Base-by-base conservation (phyloP, 495 filamentous ascomycete species). In the Hamigera avellanea region DNA sequence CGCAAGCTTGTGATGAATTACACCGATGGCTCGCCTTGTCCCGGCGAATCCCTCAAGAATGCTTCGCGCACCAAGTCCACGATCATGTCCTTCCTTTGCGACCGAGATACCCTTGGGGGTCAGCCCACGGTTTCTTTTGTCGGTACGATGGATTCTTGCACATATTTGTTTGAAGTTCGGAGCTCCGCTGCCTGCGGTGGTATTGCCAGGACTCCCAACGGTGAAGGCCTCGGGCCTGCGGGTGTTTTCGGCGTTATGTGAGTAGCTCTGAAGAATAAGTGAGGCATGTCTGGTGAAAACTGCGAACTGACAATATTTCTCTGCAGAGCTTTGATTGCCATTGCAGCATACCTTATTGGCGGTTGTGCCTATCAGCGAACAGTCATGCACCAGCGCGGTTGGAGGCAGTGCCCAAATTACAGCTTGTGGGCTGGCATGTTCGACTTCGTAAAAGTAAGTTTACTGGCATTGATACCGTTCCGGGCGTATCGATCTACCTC, bases 91-190 rank as follows among this genome's bases (percentile, higher is more conserved):
- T 84, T 96, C 59, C 81, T 88, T 50, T 96, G 93, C 62, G 89
- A 95, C 47, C 75, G 75, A 33, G 86, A 94, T 40, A 52, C 66
- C 7, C 57, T 67, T 2, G 55, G 62, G 5, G 70, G 76, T 7
- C 73, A 76, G 17, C 72, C 80, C 12, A 73, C 77, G 10, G 53
- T 78, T 3, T 81, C 83, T 4, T 99, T 93, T 54, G 77, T 96
- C 33, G 86, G 83, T 39, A 73, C 81, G 14, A 79, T 80, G 57
- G 86, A 95, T 49, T 76, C 85, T 33, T 99, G 93, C 65, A 73
- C 83, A n/a, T 99, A 95, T 61, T 83, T 93, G 56, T 99, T 99
- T 61, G 87, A 95, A 56, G 75, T 87, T n/a, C 83, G 88, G 38
- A 86, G 85, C 31, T 71, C 73, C 31, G 78, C 85, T 26, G 89